These are phyloP conservation scores for Buddleja alternifolia DNA, from an alignment of 257 asterid species.

Conservation along the genomic window DNA sequence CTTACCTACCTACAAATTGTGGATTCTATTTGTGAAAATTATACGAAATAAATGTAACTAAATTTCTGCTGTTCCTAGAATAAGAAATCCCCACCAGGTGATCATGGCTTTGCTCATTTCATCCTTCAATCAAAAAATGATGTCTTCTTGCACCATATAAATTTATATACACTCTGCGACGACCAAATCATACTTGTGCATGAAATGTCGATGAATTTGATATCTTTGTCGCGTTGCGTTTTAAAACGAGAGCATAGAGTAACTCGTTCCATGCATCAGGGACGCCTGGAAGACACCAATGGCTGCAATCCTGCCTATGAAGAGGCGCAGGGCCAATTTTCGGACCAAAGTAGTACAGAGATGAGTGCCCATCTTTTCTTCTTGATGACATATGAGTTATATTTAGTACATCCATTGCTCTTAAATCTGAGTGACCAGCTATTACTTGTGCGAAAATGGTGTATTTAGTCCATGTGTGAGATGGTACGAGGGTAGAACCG, in stretches of 20 bases:
- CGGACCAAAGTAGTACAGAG: slow-evolving; percentile 80
- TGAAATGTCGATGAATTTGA: slow-evolving; percentile 34
- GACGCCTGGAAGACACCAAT: slow-evolving; percentile 94
- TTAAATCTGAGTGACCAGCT: slow-evolving; percentile 31
- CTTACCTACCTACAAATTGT: slow-evolving; percentile 5
- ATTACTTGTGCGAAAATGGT: slow-evolving; percentile 46
- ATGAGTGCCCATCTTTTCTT: slow-evolving; percentile 89
- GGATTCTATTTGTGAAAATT: slow-evolving; percentile 9
- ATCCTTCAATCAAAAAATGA: slow-evolving; percentile 22
- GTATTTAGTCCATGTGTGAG: slow-evolving; percentile 66
- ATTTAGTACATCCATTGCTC: slow-evolving; percentile 51
- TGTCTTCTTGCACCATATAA: slow-evolving; percentile 22
- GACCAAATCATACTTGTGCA: slow-evolving; percentile 35
- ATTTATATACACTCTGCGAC: slow-evolving; percentile 29
- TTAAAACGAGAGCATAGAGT: slow-evolving; percentile 66
- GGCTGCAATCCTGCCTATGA: slow-evolving; percentile 91
- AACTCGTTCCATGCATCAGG: slow-evolving; percentile 93
- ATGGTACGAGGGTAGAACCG: slow-evolving; percentile 67
- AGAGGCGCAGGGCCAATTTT: slow-evolving; percentile 52
- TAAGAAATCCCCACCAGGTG: slow-evolving; percentile 21
- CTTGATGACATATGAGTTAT: slow-evolving; percentile 73
- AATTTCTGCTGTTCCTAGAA: slow-evolving; percentile 25
- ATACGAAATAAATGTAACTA: slow-evolving; percentile 25
- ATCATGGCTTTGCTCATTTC: slow-evolving; percentile 20
- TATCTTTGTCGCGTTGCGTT: slow-evolving; percentile 37